Evolutionary conservation across 1,284 basidiomycete species (phyloP).

Genomic region (Fomitopsis schrenkii): DNA sequence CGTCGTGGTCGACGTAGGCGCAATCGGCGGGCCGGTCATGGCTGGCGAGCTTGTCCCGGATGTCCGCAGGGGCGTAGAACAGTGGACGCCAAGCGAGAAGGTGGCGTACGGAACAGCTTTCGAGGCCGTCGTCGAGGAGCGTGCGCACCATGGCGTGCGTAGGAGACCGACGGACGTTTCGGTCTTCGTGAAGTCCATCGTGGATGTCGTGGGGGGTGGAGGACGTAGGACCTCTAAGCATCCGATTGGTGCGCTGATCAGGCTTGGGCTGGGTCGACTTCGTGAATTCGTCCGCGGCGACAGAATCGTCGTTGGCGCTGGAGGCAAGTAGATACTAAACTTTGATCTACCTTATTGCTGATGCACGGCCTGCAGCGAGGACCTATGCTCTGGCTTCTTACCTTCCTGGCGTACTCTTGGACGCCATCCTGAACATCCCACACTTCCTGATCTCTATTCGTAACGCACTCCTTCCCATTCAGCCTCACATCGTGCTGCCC

Average conservation of each 20-base stretch:
- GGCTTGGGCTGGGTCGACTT: slow-evolving; percentile 40
- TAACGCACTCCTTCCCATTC: slow-evolving; percentile 50
- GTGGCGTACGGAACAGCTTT: slow-evolving; percentile 66
- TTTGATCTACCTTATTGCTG: neutral
- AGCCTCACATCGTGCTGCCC: slow-evolving; percentile 33
- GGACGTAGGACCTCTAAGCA: slow-evolving; percentile 37
- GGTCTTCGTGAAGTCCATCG: slow-evolving; percentile 52
- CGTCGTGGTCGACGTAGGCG: slow-evolving; percentile 64
- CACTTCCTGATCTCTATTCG: slow-evolving; percentile 58
- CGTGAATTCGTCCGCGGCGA: slow-evolving; percentile 56
- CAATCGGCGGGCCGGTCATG: slow-evolving; percentile 34
- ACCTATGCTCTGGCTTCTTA: slow-evolving; percentile 66
- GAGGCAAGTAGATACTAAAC: slow-evolving; percentile 44
- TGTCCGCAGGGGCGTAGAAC: slow-evolving; percentile 49
- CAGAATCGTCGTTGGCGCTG: slow-evolving; percentile 66
- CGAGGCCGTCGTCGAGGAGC: slow-evolving; percentile 41
- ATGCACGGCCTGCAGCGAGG: slow-evolving; percentile 37
- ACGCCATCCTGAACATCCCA: slow-evolving; percentile 61
- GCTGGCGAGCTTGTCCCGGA: slow-evolving; percentile 20
- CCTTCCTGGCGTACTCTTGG: slow-evolving; percentile 63
- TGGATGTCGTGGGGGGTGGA: slow-evolving; percentile 53
- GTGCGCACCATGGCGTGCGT: slow-evolving; percentile 31
- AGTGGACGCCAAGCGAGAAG: slow-evolving; percentile 70
- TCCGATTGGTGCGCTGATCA: slow-evolving; percentile 28
- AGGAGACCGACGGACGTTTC: slow-evolving; percentile 53